Evolutionary conservation across 2,329 filamentous ascomycete genomes (phyloP).

Genomic region (Phialophora expanda): DNA sequence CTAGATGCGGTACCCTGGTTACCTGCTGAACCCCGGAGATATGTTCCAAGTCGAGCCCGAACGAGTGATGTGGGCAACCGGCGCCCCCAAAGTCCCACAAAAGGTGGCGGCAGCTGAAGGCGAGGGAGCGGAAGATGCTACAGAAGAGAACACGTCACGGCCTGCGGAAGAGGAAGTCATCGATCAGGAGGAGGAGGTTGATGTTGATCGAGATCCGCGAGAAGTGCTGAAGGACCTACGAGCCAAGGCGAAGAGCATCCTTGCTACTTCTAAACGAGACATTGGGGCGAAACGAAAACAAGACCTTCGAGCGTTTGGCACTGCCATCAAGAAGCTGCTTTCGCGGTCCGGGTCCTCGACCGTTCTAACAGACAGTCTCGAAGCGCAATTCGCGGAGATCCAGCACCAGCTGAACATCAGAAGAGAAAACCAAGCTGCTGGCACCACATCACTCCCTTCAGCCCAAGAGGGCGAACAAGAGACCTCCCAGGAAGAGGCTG

Average conservation of each 20-base stretch:
- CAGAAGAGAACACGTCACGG: constrained; percentile 32
- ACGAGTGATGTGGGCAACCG: constrained; percentile 85
- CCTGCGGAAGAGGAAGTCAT: constrained; percentile 35
- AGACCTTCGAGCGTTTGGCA: constrained; percentile 73
- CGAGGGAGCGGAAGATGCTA: constrained; percentile 33
- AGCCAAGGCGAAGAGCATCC: constrained; percentile 64
- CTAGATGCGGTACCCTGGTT: constrained; percentile 92
- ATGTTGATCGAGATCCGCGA: constrained; percentile 50
- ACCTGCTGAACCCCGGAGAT: constrained; percentile 94
- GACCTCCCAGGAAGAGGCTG: constrained; percentile 32
- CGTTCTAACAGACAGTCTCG: constrained; percentile 54
- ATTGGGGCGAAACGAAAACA: constrained; percentile 75
- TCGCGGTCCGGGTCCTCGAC: constrained; percentile 55
- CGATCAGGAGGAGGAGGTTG: constrained; percentile 45
- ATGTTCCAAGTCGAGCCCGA: constrained; percentile 96
- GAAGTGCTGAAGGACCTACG: constrained; percentile 61
- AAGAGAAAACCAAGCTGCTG: constrained; percentile 37
- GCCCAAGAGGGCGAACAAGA: constrained; percentile 26
- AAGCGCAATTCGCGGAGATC: constrained; percentile 61
- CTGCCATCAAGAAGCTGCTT: constrained; percentile 67
- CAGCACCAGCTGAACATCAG: constrained; percentile 55
- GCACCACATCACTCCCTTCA: constrained; percentile 28
- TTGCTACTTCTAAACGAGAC: constrained; percentile 58
- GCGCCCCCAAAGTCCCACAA: constrained; percentile 64
- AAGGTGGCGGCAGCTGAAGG: constrained; percentile 41